These are phyloP conservation scores for Galium porrigens DNA, from an alignment of 305 asterid species.

Conservation along the genomic window DNA sequence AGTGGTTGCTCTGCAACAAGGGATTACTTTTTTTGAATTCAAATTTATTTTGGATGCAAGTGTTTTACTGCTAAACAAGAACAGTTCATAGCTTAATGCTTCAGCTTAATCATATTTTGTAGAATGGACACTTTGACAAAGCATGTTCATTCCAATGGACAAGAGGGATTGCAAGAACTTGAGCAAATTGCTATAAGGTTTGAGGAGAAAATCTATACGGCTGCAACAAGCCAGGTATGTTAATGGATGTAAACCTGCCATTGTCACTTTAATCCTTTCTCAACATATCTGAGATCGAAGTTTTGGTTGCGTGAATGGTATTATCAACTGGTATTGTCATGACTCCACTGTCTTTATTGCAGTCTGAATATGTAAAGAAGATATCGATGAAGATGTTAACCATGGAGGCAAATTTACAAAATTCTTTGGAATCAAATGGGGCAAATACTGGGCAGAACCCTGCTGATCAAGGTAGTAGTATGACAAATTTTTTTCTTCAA, in stretches of 20 bases:
- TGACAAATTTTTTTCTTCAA: neutral
- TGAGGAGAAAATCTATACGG: slow-evolving; percentile 56
- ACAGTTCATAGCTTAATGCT: neutral
- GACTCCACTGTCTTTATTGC: slow-evolving; percentile 20
- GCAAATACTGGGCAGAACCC: slow-evolving; percentile 33
- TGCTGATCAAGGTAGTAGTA: slow-evolving; percentile 34
- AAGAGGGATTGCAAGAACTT: slow-evolving; percentile 54
- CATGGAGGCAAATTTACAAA: slow-evolving; percentile 42
- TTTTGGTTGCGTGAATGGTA: slow-evolving; percentile 8
- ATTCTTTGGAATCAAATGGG: slow-evolving; percentile 20
- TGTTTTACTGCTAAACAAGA: too few relatives aligned
- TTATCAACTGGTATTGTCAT: neutral
- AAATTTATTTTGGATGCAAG: neutral
- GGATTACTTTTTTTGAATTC: neutral
- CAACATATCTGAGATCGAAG: neutral
- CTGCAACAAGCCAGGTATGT: slow-evolving; percentile 56
- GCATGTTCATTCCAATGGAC: slow-evolving; percentile 51
- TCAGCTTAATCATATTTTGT: slow-evolving; percentile 8
- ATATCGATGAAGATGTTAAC: slow-evolving; percentile 47
- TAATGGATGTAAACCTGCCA: slow-evolving; percentile 7
- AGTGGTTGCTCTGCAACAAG: neutral
- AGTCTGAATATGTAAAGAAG: slow-evolving; percentile 48
- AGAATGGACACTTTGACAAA: slow-evolving; percentile 60
- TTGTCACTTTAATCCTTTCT: slow-evolving; percentile 3
- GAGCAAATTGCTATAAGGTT: slow-evolving; percentile 45